Base-by-base conservation (phyloP, 306 rosid species). In the Trifolium subterraneum region DNA sequence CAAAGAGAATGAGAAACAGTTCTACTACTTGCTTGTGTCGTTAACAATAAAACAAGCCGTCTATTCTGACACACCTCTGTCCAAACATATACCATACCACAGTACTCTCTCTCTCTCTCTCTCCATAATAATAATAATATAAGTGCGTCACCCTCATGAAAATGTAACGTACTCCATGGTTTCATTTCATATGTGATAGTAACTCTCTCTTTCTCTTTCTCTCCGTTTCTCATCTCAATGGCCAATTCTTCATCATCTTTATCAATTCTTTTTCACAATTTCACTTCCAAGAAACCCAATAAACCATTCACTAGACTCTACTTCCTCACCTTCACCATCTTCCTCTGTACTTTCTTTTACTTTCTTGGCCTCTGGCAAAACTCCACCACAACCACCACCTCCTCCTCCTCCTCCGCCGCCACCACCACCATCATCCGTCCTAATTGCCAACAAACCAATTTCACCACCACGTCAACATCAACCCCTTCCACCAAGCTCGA, bases 321-420 rank as follows among this genome's bases (percentile, higher is more conserved):
- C 64, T 66, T 31, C 45, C 8, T 88, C 72, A 72, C 81, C 73
- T 9, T 80, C 27, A 65, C 80, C 14, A 19, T 82, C 35, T 47
- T 87, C 47, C 86, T 91, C 87, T 94, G 94, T 87, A 71, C 89
- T 1, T 9, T 78, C 70, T 91, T 68, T 78, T 94, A 89, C 89
- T 77, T 91, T 67, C 36, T 87, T 42, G 94, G 90, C 67, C 76
- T 86, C 54, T 91, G 89, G 90, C 89, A 81, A 2, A 84, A 88
- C 63, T 71, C 94, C n/a, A 19, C 84, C 54, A 4, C 77, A 56
- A 6, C 74, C 54, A 4, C 29, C 60, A 19, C 60, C 54, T 8
- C 60, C 60, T 0, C 60, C 29, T 7, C 61, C 61, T 10, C 5
- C 63, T 10, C 62, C 33, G 4, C 6, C 62, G 0, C 16, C 29